Evolutionary conservation across 2,329 filamentous ascomycete species (phyloP).

Genomic region (Fusarium stilboides): DNA sequence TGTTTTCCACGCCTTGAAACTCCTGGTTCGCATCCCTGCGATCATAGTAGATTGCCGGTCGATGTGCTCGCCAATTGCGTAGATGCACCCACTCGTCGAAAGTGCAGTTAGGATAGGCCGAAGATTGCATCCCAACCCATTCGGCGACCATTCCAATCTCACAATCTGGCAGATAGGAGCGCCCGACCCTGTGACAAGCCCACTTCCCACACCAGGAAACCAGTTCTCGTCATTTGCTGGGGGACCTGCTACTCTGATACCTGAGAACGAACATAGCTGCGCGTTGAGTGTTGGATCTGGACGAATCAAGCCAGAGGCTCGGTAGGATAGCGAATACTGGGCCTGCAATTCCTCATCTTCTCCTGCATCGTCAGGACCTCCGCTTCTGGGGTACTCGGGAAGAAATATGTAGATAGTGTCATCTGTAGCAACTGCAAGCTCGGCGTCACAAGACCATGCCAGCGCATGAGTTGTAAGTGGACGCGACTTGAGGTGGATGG

Average conservation of each 20-base stretch:
- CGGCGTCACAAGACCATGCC: conserved; percentile 71
- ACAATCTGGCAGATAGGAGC: conserved; percentile 69
- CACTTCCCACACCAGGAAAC: conserved; percentile 62
- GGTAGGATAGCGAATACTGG: conserved; percentile 55
- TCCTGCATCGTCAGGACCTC: conserved; percentile 48
- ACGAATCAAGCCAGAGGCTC: conserved; percentile 53
- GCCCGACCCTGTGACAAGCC: conserved; percentile 64
- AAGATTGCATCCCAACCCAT: conserved; percentile 68
- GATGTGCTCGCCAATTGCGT: conserved; percentile 66
- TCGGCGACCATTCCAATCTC: conserved; percentile 70
- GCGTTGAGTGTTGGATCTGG: conserved; percentile 63
- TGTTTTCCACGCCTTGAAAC: conserved; percentile 66
- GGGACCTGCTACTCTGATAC: conserved; percentile 53
- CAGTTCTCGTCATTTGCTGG: conserved; percentile 49
- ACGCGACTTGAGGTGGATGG: conserved; percentile 60
- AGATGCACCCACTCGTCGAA: conserved; percentile 65
- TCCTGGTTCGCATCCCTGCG: conserved; percentile 55
- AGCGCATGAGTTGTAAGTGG: conserved; percentile 61
- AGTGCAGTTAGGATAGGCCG: conserved; percentile 67
- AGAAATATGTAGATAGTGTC: conserved; percentile 68
- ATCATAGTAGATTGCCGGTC: conserved; percentile 50
- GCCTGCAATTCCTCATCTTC: conserved; percentile 49
- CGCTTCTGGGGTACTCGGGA: conserved; percentile 59
- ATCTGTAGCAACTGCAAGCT: conserved; percentile 70
- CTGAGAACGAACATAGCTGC: conserved; percentile 60